Evolutionary conservation across 2,329 filamentous ascomycete genomes (phyloP), one percentile per base, ranked within the genome.

Genomic region (Pseudogymnoascus sp.): DNA sequence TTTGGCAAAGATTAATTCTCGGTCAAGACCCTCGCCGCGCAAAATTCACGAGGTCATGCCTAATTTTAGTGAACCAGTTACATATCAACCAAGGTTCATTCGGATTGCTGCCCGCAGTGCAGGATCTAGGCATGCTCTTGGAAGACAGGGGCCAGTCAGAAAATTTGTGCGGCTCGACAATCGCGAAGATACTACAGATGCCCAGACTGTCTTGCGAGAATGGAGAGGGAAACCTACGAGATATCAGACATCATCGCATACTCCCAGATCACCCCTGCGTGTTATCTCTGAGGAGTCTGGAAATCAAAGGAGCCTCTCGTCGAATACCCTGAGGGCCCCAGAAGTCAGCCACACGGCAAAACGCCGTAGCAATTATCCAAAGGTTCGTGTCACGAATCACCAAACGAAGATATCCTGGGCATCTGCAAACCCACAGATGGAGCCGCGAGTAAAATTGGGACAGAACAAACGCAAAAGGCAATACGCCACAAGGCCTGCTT

Each of bases 111-210:
- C 82, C 43, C 81, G 85, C 14, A 77, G 81, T 59, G 83, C 78
- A 3, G 79, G 73, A 60, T 75, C 71, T 59, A 77, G 76, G 34
- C 67, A 64, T 25, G 75, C 77, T 11, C 74, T 79, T 64, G 84
- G 84, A 14, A 80, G 81, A 67, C 76, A 79, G 6, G 85, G 78
- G 60, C 83, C 82, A 1, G 73, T 72, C 0, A 75, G 68, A 43
- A 88, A 87, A 67, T 70, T 74, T n/a, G 84, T 88, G 63, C 77
- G 79, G 61, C 74, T 88, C n/a, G 82, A 81, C 20, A 84, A 77
- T 30, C 78, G 82, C n/a, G 74, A 75, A 64, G 85, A 87, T 67
- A 83, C 85, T 62, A 64, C 83, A 16, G 84, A 87, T 68, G 83
- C 78, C 1, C 72, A 78, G 8, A 76, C 76, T 6, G 74, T 81